Percentiles rank a stretch among this genome's conserved stretches.
Evolutionary conservation across 768 basidiomycete species (phyloP).

Genomic region (Collybiopsis luxurians): DNA sequence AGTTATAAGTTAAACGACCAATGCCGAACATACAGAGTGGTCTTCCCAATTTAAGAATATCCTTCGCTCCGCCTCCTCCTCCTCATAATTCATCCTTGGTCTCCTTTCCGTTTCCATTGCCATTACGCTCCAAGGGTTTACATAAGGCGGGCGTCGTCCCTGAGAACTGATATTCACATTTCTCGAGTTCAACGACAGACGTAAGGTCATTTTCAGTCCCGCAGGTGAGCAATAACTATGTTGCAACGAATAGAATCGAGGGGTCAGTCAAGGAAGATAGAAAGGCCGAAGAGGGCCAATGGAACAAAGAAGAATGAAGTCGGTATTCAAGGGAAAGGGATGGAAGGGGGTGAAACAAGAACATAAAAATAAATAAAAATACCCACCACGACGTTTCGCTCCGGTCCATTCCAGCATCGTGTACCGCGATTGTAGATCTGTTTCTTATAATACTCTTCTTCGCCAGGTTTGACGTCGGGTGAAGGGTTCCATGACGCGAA

Average conservation of each 20-base stretch:
- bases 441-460: slow-evolving; percentile 73
- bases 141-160: slow-evolving; percentile 87
- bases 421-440: slow-evolving; percentile 84
- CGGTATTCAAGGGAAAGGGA: background rate
- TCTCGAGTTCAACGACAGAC: slow-evolving; percentile 85
- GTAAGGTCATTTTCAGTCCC: slow-evolving; percentile 82
- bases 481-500: slow-evolving; percentile 81
- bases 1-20: background rate
- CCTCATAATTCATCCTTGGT: slow-evolving; percentile 39
- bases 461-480: slow-evolving; percentile 52
- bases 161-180: slow-evolving; percentile 91
- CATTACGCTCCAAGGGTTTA: slow-evolving; percentile 43
- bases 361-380: background rate
- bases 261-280: background rate
- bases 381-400: slow-evolving; percentile 76
- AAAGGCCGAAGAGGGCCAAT: background rate
- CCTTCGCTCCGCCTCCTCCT: background rate
- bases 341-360: background rate
- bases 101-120: slow-evolving; percentile 33
- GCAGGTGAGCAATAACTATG: slow-evolving; percentile 76
- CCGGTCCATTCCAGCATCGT: slow-evolving; percentile 96
- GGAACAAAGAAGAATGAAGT: background rate
- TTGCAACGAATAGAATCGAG: background rate
- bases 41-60: background rate
- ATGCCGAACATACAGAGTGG: background rate